Evolutionary conservation across 257 asterid genomes (phyloP).

Genomic region (Ballota nigra): DNA sequence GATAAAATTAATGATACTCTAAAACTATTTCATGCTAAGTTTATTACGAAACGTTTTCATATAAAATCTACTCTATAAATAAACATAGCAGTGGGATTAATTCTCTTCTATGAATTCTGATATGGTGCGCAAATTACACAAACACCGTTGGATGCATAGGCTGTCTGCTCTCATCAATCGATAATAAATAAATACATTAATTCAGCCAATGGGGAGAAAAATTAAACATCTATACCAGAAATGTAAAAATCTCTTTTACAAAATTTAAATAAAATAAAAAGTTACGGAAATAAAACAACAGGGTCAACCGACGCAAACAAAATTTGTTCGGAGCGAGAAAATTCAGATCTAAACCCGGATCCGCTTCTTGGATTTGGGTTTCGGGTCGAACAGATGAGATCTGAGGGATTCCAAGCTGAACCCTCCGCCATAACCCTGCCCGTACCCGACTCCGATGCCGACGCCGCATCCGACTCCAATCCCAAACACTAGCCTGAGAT

Average conservation of each 20-base stretch:
- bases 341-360: constrained; percentile 28
- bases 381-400: constrained; percentile 30
- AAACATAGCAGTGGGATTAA: too few relatives aligned
- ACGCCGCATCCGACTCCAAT: constrained; percentile 79
- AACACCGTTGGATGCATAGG: too few relatives aligned
- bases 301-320: not conserved
- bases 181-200: too few relatives aligned
- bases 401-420: constrained; percentile 44
- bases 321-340: not conserved
- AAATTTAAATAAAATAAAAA: not conserved
- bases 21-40: too few relatives aligned
- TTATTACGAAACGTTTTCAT: too few relatives aligned
- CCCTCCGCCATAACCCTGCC: constrained; percentile 73
- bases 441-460: constrained; percentile 78
- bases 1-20: too few relatives aligned
- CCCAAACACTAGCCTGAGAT: constrained; percentile 54
- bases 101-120: too few relatives aligned
- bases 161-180: too few relatives aligned
- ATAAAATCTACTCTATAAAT: too few relatives aligned
- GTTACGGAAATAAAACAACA: not conserved
- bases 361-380: constrained; percentile 42
- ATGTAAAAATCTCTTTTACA: not conserved
- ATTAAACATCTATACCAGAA: not conserved
- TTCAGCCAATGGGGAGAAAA: not conserved
- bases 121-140: too few relatives aligned